Evolutionary conservation across 352 stramenopile species (phyloP), one percentile per base, ranked within the genome.

Genomic region (Phytophthora boehmeriae): DNA sequence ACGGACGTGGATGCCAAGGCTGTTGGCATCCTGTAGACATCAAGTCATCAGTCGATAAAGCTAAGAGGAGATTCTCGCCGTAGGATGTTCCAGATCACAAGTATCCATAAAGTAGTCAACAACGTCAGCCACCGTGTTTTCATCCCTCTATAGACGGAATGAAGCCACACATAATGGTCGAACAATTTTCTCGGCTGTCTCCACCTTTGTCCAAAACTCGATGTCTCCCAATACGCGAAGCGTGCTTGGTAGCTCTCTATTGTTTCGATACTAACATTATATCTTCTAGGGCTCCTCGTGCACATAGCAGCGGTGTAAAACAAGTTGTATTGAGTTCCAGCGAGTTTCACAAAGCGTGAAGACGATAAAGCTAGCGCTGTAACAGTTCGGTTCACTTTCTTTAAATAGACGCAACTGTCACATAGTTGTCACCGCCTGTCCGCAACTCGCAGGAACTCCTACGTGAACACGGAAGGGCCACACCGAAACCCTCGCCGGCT

Each of bases 251-350:
- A 54, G 25, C 11, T 39, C 46, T 9, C 23, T n/a, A 9, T 16
- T 36, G 19, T 54, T 23, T 14, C 46, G 27, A 5, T 42, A 54
- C 46, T 41, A 16, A 41, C 13, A 17, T n/a, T 13, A 54, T 28
- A 25, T 27, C 27, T 27, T 54, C 25, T 4, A 54, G 32, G 13
- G 46, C 46, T 27, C 23, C 28, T 8, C 46, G 46, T 27, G 36
- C 53, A 16, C 45, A 30, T 1, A 63, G 13, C 10, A 56, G 44
- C 1, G 55, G 50, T 4, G 45, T 45, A 50, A 63, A 56, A 13
- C 55, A 56, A 9, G 38, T 20, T 63, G 45, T 35, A 51, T 48
- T 22, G 10, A 54, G 9, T 62, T 62, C 44, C 54, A 54, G 5
- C 54, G 34, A 14, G 43, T 62, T 5, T 54, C 44, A 27, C 54